These are phyloP conservation scores for Leptographium procerum DNA, from an alignment of 2,329 filamentous ascomycete species.

Conservation along the genomic window DNA sequence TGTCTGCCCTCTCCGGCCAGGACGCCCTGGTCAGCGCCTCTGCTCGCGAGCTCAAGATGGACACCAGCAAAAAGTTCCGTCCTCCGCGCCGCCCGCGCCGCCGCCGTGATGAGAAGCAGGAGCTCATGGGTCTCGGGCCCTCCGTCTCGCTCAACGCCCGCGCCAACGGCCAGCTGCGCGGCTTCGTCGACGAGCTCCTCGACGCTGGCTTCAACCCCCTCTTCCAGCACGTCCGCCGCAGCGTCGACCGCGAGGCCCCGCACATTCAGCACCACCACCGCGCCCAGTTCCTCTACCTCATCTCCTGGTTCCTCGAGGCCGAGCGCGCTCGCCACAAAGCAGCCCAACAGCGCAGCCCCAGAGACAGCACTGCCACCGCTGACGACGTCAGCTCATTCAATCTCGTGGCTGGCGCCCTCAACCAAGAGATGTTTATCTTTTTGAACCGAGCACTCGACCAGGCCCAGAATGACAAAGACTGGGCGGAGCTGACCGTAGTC, in stretches of 20 bases:
- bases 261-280: constrained; percentile 67
- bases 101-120: constrained; percentile 53
- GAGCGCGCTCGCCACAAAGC: constrained; percentile 58
- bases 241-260: constrained; percentile 79
- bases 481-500: constrained; percentile 74
- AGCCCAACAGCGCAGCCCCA: background rate
- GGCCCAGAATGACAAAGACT: constrained; percentile 70
- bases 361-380: constrained; percentile 15
- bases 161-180: constrained; percentile 65
- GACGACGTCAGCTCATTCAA: constrained; percentile 66
- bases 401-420: constrained; percentile 78
- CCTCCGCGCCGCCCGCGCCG: constrained; percentile 57
- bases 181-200: constrained; percentile 85
- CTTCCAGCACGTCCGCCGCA: constrained; percentile 74
- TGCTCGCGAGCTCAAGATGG: constrained; percentile 74
- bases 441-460: constrained; percentile 74
- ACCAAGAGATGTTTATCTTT: constrained; percentile 89
- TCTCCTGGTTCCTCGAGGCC: constrained; percentile 85
- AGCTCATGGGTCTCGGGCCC: constrained; percentile 51
- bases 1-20: constrained; percentile 81
- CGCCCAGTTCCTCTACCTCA: constrained; percentile 82
- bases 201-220: constrained; percentile 92
- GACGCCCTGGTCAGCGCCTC: constrained; percentile 65
- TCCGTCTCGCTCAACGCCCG: constrained; percentile 56
- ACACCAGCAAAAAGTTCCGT: constrained; percentile 80